phyloP scores from a whole-genome alignment of 805 yeast genomes.

The Dipodascus albidus region DNA sequence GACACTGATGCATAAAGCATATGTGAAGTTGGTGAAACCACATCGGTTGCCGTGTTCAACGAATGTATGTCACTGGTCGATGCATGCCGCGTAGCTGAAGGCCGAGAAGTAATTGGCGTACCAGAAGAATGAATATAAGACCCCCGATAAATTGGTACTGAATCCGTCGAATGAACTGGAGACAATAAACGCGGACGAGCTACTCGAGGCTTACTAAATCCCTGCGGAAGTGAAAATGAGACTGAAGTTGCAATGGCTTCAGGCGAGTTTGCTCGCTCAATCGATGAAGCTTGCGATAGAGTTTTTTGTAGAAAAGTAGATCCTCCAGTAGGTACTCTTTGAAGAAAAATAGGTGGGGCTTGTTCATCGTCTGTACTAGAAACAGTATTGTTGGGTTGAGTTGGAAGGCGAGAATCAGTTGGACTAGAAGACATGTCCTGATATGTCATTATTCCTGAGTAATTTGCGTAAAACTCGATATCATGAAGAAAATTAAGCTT shows the following conservation, averaged over 20 bases:
- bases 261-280: background rate
- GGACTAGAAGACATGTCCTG: background rate
- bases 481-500: too few species aligned
- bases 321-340: background rate
- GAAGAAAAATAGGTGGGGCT: background rate
- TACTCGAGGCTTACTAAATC: background rate
- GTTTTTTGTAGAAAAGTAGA: background rate
- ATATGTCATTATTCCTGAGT: too few species aligned
- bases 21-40: background rate
- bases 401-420: background rate
- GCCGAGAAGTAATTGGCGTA: background rate
- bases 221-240: background rate
- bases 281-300: background rate
- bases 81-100: background rate
- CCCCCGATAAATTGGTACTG: background rate
- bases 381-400: background rate
- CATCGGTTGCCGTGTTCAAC: background rate
- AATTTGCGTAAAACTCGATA: too few species aligned
- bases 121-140: background rate
- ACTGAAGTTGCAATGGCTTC: background rate
- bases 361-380: background rate
- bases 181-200: background rate
- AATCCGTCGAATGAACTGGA: background rate
- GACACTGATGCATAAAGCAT: constrained; percentile 4
- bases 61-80: background rate